A percentile compares a stretch with the other conserved stretches of the same genome.
Conservation (phyloP, 306 rosid genomes). For the Fagus crenata region DNA sequence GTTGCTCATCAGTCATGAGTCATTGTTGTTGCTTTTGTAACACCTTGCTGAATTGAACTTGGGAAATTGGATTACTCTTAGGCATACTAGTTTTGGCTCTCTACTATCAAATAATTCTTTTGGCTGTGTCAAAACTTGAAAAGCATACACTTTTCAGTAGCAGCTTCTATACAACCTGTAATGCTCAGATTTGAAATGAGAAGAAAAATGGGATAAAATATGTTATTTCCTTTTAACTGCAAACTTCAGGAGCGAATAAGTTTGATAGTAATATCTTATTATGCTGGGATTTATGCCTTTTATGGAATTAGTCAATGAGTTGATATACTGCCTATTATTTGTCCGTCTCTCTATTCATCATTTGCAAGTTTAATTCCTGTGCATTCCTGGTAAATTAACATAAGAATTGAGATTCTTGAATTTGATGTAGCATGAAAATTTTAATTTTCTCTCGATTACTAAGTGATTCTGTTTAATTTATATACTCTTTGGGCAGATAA, state of each 20-base stretch:
- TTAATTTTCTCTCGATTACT: conserved; percentile 13
- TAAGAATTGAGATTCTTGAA: conserved; percentile 3
- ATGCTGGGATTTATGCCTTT: background rate
- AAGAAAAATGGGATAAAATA: background rate
- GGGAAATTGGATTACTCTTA: background rate
- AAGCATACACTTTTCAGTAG: background rate
- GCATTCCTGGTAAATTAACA: background rate
- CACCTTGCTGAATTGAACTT: background rate
- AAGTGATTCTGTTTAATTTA: conserved; percentile 9
- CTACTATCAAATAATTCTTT: background rate
- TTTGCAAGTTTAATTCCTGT: background rate
- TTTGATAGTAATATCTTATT: background rate
- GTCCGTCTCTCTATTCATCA: background rate
- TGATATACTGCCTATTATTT: background rate
- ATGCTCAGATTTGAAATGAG: background rate
- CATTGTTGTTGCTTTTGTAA: background rate
- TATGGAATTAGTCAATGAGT: background rate
- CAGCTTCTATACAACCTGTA: background rate
- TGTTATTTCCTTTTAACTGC: background rate
- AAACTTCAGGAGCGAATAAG: background rate
- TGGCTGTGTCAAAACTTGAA: background rate
- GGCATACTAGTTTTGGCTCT: background rate
- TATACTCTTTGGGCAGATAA: conserved; percentile 53
- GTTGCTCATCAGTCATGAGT: background rate
- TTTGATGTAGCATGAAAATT: background rate